phyloP scores from a whole-genome alignment of 176 grass and related monocot genomes.

The Bolboschoenus planiculmis region DNA sequence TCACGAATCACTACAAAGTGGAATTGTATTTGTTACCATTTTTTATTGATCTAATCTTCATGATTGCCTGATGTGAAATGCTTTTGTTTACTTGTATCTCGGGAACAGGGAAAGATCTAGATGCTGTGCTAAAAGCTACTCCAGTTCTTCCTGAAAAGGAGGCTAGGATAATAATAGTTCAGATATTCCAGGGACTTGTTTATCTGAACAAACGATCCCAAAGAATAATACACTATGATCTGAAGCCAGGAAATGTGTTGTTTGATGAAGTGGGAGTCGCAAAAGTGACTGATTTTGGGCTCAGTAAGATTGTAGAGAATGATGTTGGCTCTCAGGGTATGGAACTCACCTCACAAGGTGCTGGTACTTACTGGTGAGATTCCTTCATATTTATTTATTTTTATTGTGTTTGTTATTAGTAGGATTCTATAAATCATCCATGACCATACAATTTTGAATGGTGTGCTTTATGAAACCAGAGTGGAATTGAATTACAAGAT shows the following conservation, averaged over 20 bases:
- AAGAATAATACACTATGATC: conserved; percentile 97
- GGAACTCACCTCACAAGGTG: conserved; percentile 98
- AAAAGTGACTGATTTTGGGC: conserved; percentile 99
- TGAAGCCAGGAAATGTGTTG: conserved; percentile 96
- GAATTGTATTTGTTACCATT: not conserved
- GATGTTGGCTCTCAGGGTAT: conserved; percentile 99
- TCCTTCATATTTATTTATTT: conserved; percentile 6
- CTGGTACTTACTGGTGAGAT: conserved; percentile 94
- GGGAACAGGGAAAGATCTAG: conserved; percentile 87
- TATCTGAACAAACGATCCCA: conserved; percentile 96
- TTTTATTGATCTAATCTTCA: not conserved
- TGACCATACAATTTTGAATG: not conserved
- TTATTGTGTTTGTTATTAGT: not conserved
- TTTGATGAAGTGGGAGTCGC: conserved; percentile 90
- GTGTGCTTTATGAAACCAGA: not conserved
- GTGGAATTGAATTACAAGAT: not conserved
- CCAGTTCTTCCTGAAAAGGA: conserved; percentile 98
- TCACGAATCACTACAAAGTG: not conserved
- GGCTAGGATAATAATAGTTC: conserved; percentile 96
- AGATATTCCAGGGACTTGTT: conserved; percentile 96
- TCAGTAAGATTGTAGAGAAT: conserved; percentile 99
- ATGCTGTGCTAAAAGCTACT: conserved; percentile 90
- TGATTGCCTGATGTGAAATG: not conserved
- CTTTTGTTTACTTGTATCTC: conserved; percentile 18
- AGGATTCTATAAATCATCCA: not conserved